phyloP scores from a whole-genome alignment of 148 eudicot species.

The Polygonum maritimum region DNA sequence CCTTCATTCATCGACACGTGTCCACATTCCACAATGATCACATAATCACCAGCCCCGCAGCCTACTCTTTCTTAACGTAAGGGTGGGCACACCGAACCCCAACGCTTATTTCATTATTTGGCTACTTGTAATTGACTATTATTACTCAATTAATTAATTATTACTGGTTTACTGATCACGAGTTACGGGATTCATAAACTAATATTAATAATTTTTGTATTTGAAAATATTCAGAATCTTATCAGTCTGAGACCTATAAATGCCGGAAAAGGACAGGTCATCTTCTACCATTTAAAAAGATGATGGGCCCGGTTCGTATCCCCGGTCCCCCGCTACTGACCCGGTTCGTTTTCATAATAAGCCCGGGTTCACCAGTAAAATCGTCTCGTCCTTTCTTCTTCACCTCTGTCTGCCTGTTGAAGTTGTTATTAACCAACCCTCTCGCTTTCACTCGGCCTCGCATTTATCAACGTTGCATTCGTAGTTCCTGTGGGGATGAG shows the following conservation, averaged over 20 bases:
- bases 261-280: conserved; percentile 45
- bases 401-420: background rate
- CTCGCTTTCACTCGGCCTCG: conserved; percentile 8
- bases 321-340: conserved; percentile 25
- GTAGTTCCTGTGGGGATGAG: conserved; percentile 12
- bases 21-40: conserved; percentile 4
- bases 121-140: background rate
- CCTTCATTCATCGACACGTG: background rate
- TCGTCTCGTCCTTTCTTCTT: background rate
- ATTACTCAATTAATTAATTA: background rate
- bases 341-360: conserved; percentile 3
- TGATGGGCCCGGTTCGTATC: conserved; percentile 15
- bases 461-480: conserved; percentile 25
- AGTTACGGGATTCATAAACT: conserved; percentile 2
- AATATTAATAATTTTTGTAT: background rate
- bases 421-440: background rate
- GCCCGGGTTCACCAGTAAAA: conserved; percentile 7
- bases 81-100: background rate
- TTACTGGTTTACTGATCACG: background rate
- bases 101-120: background rate
- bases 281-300: conserved; percentile 19
- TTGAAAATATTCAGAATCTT: background rate
- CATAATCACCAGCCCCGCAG: background rate
- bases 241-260: conserved; percentile 18
- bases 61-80: background rate